These are phyloP conservation scores for Amphirosellinia nigrospora DNA, from an alignment of 495 filamentous ascomycete genomes.

Conservation along the genomic window DNA sequence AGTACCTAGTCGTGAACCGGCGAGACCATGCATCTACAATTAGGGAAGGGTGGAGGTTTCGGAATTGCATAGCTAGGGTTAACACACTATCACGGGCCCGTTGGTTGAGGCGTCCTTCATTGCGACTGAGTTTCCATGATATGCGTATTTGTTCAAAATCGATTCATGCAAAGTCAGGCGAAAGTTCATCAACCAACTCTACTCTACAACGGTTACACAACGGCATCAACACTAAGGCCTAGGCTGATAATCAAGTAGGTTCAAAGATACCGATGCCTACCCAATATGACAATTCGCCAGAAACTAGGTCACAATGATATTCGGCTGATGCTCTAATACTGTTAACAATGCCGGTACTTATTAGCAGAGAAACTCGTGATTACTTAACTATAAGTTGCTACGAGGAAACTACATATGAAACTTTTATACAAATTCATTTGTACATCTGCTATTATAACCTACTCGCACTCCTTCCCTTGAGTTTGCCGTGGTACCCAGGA, in stretches of 20 bases:
- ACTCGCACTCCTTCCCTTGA: background rate
- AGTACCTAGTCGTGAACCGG: slow-evolving; percentile 52
- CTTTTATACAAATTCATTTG: background rate
- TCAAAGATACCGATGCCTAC: too few species aligned
- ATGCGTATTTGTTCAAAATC: background rate
- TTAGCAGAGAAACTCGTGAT: background rate
- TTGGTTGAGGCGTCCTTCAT: background rate
- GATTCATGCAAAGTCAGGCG: background rate
- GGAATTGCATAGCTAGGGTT: background rate
- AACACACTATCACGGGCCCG: background rate
- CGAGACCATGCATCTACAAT: background rate
- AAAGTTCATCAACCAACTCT: too few species aligned
- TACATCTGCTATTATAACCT: background rate
- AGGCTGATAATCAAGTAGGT: too few species aligned
- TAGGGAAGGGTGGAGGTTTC: background rate
- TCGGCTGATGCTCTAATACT: background rate
- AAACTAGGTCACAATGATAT: background rate
- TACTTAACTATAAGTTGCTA: background rate
- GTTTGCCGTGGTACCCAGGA: slow-evolving; percentile 32
- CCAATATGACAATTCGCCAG: background rate
- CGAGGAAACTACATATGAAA: background rate
- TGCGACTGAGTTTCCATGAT: background rate
- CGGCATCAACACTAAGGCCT: background rate
- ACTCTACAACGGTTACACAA: background rate
- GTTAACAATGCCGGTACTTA: background rate